These are phyloP conservation scores for Dalbergia cochinchinensis DNA, from an alignment of 306 rosid species.

Conservation along the genomic window DNA sequence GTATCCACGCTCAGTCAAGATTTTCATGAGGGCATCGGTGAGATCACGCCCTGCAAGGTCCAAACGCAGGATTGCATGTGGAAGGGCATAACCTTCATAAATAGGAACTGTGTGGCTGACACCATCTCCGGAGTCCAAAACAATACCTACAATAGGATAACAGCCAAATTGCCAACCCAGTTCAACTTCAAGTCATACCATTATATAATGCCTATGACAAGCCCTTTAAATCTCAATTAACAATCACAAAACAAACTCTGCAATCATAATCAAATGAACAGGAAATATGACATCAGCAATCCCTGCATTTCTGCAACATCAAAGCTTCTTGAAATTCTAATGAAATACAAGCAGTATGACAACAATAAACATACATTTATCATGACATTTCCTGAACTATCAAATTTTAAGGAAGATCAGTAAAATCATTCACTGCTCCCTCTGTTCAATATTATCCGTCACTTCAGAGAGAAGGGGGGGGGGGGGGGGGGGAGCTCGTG, in stretches of 20 bases:
- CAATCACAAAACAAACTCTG: conserved; percentile 1
- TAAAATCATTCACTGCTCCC: background rate
- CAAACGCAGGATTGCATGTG: conserved; percentile 97
- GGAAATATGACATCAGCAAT: background rate
- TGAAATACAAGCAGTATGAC: conserved; percentile 3
- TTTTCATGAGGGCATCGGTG: conserved; percentile 93
- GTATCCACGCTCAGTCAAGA: conserved; percentile 98
- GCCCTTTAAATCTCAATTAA: background rate
- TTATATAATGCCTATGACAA: background rate
- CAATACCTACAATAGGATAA: conserved; percentile 69
- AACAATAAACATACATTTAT: background rate
- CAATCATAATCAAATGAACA: conserved; percentile 4
- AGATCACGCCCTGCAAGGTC: conserved; percentile 99
- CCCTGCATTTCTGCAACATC: background rate
- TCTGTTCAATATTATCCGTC: too few relatives aligned
- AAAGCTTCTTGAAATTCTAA: conserved; percentile 10
- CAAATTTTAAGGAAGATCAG: conserved; percentile 13
- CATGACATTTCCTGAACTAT: background rate
- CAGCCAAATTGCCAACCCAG: conserved; percentile 2
- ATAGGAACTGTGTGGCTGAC: conserved; percentile 99
- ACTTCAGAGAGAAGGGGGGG: too few relatives aligned
- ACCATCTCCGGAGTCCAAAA: conserved; percentile 97
- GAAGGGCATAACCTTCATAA: conserved; percentile 96
- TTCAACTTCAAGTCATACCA: conserved; percentile 1
- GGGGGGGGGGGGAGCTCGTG: too few relatives aligned